A percentile compares a stretch with the other conserved stretches of the same genome.
Evolutionary conservation across 257 asterid species (phyloP).

Genomic region (Coffea canephora): DNA sequence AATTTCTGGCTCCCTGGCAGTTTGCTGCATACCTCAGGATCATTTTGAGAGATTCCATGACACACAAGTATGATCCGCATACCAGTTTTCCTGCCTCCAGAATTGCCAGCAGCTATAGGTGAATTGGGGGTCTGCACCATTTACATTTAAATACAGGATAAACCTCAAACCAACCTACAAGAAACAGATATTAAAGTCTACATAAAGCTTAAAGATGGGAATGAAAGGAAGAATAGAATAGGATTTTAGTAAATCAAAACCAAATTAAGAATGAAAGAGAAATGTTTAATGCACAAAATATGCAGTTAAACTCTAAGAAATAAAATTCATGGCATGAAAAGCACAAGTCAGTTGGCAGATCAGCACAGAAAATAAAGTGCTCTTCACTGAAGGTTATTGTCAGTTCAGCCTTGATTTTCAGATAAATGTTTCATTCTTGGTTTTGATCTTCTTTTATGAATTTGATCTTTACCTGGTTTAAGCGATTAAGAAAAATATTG

Average conservation of each 20-base stretch:
- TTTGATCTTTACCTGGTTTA: conserved; percentile 67
- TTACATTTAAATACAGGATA: conserved; percentile 54
- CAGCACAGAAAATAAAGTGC: background rate
- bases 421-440: background rate
- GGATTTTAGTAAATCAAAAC: background rate
- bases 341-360: background rate
- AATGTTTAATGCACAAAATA: background rate
- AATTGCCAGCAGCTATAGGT: conserved; percentile 57
- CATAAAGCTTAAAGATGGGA: conserved; percentile 22
- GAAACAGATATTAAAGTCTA: conserved; percentile 26
- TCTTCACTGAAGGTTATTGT: background rate
- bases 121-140: conserved; percentile 92
- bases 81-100: conserved; percentile 75
- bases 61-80: conserved; percentile 58
- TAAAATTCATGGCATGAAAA: background rate
- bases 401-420: background rate
- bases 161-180: conserved; percentile 55
- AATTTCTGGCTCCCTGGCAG: background rate
- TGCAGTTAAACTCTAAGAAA: background rate
- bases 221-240: background rate
- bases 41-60: conserved; percentile 58
- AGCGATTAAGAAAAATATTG: conserved; percentile 73
- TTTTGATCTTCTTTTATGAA: background rate
- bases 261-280: conserved; percentile 8
- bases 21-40: conserved; percentile 41